Base-by-base conservation (phyloP, 805 yeast genomes). In the Wickerhamomyces xylosicus region DNA sequence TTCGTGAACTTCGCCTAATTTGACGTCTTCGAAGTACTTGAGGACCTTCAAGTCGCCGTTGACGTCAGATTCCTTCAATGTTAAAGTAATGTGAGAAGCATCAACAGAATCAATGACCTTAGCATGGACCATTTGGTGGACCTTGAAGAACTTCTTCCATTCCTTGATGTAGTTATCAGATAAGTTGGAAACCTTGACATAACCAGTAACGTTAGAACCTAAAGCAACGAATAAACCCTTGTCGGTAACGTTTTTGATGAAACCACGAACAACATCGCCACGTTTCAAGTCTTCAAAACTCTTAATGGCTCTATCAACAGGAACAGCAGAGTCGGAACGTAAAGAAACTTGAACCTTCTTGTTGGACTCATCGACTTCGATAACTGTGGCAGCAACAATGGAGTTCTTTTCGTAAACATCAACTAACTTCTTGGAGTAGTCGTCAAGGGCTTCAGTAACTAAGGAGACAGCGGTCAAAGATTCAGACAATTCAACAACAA, bases 141-240 rank as follows among this genome's bases (percentile, higher is more conserved):
- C 69, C 45, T 70, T 69, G 70, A 71, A 85, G 45, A 68, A 72
- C 46, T 77, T 77, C 65, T 85, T 85, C 97, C 97, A 90, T 42
- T 90, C 95, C 51, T 80, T 82, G 54, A 86, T 63, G 50, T 64
- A 85, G 1, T 81, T 67, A 51, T 90, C 97, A 10, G 94, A 84
- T 21, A 90, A 64, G 55, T 89, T 89, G 33, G 81, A 61, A 37
- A 86, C 77, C 52, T 85, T 79, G 20, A 85, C 92, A 52, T 90
- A 76, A 2, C 89, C 97, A 48, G 74, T 74, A 19, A 84, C 65
- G 1, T 69, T 63, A 45, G 83, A 71, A 33, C 92, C 86, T 47
- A 90, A 63, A 17, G 83, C 69, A 37, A 90, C 81, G 55, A 81
- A 85, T 19, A 90, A 59, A 56, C 95, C 95, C 41, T 77, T 72